phyloP scores from a whole-genome alignment of 352 stramenopile species.

The Phytophthora aleatoria region DNA sequence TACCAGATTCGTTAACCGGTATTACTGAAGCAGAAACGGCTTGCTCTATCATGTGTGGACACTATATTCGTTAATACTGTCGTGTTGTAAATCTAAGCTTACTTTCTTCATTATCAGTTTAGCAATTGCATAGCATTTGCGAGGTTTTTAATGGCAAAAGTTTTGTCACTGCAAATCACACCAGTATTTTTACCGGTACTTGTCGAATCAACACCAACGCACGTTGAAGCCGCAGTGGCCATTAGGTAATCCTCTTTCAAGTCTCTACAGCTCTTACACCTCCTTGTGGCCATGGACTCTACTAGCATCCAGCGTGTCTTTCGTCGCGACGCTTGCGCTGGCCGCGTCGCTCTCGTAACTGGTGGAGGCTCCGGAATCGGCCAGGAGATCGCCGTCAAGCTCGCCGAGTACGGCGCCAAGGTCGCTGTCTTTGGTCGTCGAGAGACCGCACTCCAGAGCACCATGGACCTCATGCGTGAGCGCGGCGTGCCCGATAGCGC shows the following conservation, averaged over 20 bases:
- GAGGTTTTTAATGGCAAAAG: not conserved
- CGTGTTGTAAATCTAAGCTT: no score
- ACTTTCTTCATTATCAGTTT: no score
- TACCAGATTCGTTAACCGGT: conserved; percentile 6
- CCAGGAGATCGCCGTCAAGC: conserved; percentile 92
- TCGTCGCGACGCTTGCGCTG: conserved; percentile 51
- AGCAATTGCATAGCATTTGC: not conserved
- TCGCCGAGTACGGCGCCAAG: conserved; percentile 91
- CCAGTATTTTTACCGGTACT: not conserved
- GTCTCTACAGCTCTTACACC: not conserved
- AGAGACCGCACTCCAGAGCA: conserved; percentile 87
- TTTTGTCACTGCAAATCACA: not conserved
- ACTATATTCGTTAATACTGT: no score
- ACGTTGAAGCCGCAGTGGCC: conserved; percentile 11
- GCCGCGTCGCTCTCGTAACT: conserved; percentile 91
- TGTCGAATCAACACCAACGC: conserved; percentile 16
- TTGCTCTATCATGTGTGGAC: not conserved
- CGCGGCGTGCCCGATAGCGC: conserved; percentile 43
- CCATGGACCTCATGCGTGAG: conserved; percentile 55
- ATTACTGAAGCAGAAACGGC: not conserved
- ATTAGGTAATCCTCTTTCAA: not conserved
- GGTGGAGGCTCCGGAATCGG: conserved; percentile 95
- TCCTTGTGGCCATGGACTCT: conserved; percentile 48
- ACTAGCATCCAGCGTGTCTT: conserved; percentile 59
- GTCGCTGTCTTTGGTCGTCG: conserved; percentile 95